These are phyloP conservation scores for Clarireedia homoeocarpa DNA, from an alignment of 2,329 filamentous ascomycete species.

Conservation along the genomic window DNA sequence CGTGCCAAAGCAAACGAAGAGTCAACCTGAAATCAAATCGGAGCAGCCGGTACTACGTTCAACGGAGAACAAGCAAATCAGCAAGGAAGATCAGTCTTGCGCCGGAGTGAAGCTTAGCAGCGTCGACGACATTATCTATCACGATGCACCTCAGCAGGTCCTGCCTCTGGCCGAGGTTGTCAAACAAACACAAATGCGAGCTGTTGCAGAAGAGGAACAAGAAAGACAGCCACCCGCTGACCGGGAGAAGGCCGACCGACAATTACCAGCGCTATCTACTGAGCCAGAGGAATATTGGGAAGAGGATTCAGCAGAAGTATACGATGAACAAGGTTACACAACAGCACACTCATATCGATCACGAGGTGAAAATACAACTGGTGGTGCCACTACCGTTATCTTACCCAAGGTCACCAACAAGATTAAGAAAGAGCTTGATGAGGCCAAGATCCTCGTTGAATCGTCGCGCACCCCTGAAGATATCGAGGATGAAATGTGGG, in stretches of 20 bases:
- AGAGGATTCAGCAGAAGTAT: slow-evolving; percentile 59
- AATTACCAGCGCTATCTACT: slow-evolving; percentile 25
- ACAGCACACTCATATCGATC: slow-evolving; percentile 74
- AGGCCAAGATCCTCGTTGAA: slow-evolving; percentile 35
- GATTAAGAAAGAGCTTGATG: slow-evolving; percentile 64
- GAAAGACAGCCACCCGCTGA: slow-evolving; percentile 3
- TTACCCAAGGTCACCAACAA: slow-evolving; percentile 65
- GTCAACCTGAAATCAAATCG: slow-evolving; percentile 24
- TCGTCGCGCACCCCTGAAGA: slow-evolving; percentile 52
- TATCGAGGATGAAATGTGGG: slow-evolving; percentile 81
- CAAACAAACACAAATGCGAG: slow-evolving; percentile 10
- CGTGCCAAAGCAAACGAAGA: slow-evolving; percentile 25
- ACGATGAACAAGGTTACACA: slow-evolving; percentile 61
- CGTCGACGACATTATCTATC: background rate
- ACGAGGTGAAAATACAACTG: slow-evolving; percentile 64
- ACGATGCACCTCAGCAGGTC: background rate
- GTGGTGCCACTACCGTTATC: slow-evolving; percentile 55
- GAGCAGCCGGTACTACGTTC: slow-evolving; percentile 19
- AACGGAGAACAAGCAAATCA: slow-evolving; percentile 20
- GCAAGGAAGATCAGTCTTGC: background rate
- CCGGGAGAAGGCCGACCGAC: slow-evolving; percentile 3
- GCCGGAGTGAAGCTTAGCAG: background rate
- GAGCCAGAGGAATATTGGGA: slow-evolving; percentile 70
- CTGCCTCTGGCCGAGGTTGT: background rate
- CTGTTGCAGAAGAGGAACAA: background rate